Conservation (phyloP, 108 stramenopile genomes). For the Thalassiosira profunda region DNA sequence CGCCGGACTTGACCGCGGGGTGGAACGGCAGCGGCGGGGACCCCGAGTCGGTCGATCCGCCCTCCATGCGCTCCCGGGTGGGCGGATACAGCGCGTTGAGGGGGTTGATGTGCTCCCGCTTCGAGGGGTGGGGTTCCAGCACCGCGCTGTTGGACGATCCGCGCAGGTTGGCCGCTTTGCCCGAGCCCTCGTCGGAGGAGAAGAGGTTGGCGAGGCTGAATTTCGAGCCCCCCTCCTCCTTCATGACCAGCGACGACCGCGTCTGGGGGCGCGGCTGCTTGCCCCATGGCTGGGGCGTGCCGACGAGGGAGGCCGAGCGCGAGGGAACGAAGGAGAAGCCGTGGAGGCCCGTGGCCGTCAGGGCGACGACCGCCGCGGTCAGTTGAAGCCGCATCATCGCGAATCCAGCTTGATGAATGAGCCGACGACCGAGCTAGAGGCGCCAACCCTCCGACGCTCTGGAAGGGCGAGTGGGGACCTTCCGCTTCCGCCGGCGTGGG, state of each 20-base stretch:
- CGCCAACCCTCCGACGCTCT: too few relatives aligned
- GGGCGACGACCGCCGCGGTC: too few relatives aligned
- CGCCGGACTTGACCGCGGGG: constrained; percentile 71
- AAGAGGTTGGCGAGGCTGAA: constrained; percentile 56
- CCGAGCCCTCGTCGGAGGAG: background rate
- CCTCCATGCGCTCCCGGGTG: constrained; percentile 13
- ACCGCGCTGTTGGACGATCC: background rate
- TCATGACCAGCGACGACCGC: constrained; percentile 3
- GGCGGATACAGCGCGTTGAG: constrained; percentile 75
- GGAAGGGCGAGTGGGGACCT: too few relatives aligned
- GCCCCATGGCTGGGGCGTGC: background rate
- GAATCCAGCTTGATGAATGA: too few relatives aligned
- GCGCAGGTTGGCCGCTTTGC: background rate
- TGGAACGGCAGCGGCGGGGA: constrained; percentile 75
- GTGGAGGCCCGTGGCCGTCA: too few relatives aligned
- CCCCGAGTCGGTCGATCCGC: background rate
- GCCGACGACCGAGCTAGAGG: too few relatives aligned
- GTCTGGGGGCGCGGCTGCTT: background rate
- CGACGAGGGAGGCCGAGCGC: background rate
- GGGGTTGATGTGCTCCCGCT: constrained; percentile 86
- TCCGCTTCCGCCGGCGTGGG: too few relatives aligned
- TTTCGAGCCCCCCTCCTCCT: constrained; percentile 12
- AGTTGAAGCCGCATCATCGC: too few relatives aligned
- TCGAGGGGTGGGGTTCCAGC: constrained; percentile 81
- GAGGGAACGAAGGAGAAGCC: constrained; percentile 40